Evolutionary conservation across 805 yeast genomes (phyloP), one percentile per base, ranked within the genome.

Genomic region (Teunomyces cretensis): DNA sequence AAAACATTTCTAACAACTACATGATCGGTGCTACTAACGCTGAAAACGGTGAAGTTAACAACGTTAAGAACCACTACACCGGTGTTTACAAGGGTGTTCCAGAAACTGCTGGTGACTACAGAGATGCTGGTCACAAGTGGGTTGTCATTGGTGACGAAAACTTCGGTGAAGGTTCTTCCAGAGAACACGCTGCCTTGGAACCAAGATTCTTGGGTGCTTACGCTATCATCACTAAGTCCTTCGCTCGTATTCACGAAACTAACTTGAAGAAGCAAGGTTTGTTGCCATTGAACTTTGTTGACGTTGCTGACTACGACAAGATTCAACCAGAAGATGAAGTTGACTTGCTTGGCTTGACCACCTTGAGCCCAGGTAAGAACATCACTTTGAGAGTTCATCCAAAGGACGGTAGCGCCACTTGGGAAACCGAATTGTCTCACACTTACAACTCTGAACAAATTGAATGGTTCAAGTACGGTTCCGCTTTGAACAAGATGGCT

Each of bases 261-360:
- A 92, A 92, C 86, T 84, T 92, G 84, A 92, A 92, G 91, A 92
- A 92, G 79, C 99, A 92, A 80, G 99, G 99, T 83, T 78, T 92
- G 68, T 81, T 92, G 72, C 98, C 99, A 72, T 85, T 92, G 75
- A 92, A 89, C 84, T 92, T 94, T 65, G 84, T 78, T 67, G 78
- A 92, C 64, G 84, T 83, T 62, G 89, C 81, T 57, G 98, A 86
- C 72, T 92, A 94, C 75, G 97, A 92, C 77, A 87, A 79, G 80
- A 91, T 92, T 71, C 79, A 87, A 75, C 88, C 91, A 69, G 85
- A 83, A 56, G 99, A 92, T 76, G 86, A 81, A 65, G 80, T 92
- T 64, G 96, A 89, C 72, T 79, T 94, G 55, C 60, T 88, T 50
- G 98, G 97, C 46, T 80, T 92, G 67, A 76, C 83, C 49, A 83